Evolutionary conservation across 805 yeast species (phyloP).

Genomic region (Cyberlindnera bimundalis): DNA sequence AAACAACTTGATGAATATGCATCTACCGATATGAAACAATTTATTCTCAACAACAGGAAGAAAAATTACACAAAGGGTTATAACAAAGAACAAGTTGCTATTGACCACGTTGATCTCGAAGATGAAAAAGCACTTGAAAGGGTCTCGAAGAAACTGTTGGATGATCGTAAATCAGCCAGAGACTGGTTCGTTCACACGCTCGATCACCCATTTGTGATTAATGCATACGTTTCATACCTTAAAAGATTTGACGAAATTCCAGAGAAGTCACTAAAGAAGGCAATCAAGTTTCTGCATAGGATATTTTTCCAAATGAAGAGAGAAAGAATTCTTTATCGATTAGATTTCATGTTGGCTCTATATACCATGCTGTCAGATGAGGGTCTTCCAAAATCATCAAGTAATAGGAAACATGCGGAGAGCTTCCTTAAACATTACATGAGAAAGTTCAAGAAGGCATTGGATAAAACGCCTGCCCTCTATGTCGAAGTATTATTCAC

Average conservation of each 20-base stretch:
- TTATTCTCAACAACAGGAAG: constrained; percentile 43
- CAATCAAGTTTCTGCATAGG: constrained; percentile 68
- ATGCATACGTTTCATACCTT: constrained; percentile 62
- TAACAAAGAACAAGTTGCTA: constrained; percentile 29
- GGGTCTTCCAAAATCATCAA: constrained; percentile 44
- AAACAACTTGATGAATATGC: constrained; percentile 67
- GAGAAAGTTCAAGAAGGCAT: constrained; percentile 48
- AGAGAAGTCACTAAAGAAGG: constrained; percentile 56
- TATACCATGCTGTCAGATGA: constrained; percentile 50
- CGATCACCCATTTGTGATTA: constrained; percentile 56
- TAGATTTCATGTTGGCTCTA: constrained; percentile 67
- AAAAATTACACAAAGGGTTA: constrained; percentile 27
- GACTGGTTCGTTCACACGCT: constrained; percentile 40
- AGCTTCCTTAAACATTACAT: constrained; percentile 64
- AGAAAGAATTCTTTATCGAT: constrained; percentile 54
- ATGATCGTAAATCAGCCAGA: constrained; percentile 43
- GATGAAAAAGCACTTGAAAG: constrained; percentile 32
- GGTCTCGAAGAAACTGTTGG: constrained; percentile 24
- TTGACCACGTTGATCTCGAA: constrained; percentile 32
- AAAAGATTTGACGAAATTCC: constrained; percentile 58
- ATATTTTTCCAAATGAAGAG: constrained; percentile 61
- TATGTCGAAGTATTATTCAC: constrained; percentile 68
- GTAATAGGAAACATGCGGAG: constrained; percentile 56
- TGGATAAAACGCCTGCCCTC: constrained; percentile 49
- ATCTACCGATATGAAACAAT: constrained; percentile 48